These are phyloP conservation scores for Aspergillus ostianus DNA, from an alignment of 495 filamentous ascomycete genomes.

Conservation along the genomic window DNA sequence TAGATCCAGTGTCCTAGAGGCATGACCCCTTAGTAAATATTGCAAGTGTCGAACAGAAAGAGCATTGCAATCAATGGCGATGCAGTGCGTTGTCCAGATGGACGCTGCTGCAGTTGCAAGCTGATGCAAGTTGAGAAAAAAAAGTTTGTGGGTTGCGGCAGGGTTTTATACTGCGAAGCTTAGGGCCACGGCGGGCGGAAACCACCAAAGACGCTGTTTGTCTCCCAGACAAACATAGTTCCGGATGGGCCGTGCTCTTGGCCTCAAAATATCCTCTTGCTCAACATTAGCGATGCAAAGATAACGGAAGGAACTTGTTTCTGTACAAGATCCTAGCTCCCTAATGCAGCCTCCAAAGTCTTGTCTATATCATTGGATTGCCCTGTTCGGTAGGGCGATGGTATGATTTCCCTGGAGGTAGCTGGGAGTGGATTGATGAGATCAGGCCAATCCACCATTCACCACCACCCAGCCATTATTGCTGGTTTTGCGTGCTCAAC, in stretches of 20 bases:
- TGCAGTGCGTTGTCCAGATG: constrained; percentile 9
- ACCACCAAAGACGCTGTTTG: constrained; percentile 20
- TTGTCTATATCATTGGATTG: neutral
- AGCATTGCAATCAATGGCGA: constrained; percentile 8
- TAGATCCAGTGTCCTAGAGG: constrained; percentile 6
- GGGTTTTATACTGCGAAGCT: constrained; percentile 19
- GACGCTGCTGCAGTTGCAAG: constrained; percentile 23
- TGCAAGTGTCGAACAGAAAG: neutral
- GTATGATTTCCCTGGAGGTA: neutral
- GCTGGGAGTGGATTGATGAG: neutral
- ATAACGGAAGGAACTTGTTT: no score
- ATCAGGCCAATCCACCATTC: neutral
- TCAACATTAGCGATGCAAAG: no score
- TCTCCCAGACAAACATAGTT: constrained; percentile 13
- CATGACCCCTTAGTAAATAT: neutral
- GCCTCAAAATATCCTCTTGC: no score
- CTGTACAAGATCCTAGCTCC: no score
- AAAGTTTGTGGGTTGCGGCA: constrained; percentile 38
- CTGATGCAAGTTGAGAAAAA: constrained; percentile 28
- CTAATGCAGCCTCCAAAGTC: neutral
- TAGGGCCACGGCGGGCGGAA: constrained; percentile 16
- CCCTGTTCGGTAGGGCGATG: neutral
- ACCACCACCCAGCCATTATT: neutral
- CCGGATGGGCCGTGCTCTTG: neutral
- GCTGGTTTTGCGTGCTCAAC: neutral